phyloP scores from a whole-genome alignment of 2,329 filamentous ascomycete genomes.

The Fusarium sarcochroum region DNA sequence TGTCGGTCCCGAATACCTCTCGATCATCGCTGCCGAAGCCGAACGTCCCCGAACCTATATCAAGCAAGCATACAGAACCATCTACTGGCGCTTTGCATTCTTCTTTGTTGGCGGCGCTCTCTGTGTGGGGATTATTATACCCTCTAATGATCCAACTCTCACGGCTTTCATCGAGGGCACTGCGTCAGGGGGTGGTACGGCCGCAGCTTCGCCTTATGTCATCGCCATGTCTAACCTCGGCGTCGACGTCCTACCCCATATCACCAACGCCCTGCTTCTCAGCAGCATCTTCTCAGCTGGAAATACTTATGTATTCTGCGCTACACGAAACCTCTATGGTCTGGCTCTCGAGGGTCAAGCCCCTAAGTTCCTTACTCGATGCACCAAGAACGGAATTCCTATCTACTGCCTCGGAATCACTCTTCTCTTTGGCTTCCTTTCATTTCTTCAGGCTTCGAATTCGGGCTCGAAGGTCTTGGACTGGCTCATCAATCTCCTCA shows the following conservation, averaged over 20 bases:
- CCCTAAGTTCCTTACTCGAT: not conserved
- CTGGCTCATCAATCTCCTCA: constrained; percentile 67
- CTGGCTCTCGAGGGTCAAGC: not conserved
- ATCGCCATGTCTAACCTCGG: not conserved
- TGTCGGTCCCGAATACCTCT: constrained; percentile 75
- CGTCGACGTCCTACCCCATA: not conserved
- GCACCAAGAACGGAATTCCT: not conserved
- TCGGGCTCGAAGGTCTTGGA: constrained; percentile 54
- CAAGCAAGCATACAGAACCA: constrained; percentile 46
- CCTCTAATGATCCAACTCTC: not conserved
- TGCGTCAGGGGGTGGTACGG: not conserved
- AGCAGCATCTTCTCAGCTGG: constrained; percentile 59
- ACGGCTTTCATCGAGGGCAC: not conserved
- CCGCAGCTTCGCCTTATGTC: not conserved
- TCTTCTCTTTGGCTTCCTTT: not conserved
- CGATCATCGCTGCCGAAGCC: constrained; percentile 24
- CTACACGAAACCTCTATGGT: not conserved
- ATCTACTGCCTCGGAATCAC: not conserved
- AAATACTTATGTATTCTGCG: not conserved
- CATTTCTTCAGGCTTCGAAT: constrained; percentile 44
- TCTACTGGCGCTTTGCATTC: not conserved
- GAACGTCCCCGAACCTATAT: constrained; percentile 21
- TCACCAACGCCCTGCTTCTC: not conserved
- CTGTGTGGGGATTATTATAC: not conserved
- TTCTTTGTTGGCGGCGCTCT: not conserved